Conservation (phyloP, 78 protist genomes). For the Acrasis kona region DNA sequence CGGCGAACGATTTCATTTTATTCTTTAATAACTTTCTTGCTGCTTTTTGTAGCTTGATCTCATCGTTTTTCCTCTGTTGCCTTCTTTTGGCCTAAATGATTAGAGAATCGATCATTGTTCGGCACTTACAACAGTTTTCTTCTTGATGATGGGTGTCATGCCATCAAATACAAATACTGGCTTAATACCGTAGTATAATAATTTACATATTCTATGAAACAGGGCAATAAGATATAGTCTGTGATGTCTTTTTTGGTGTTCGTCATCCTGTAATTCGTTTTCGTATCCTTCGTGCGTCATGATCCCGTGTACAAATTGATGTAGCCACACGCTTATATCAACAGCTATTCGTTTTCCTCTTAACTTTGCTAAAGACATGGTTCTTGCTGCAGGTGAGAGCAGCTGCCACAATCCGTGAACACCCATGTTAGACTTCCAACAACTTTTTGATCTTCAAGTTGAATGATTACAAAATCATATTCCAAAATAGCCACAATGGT, state of each 20-base stretch:
- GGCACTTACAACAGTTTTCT: neutral
- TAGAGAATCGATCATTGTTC: neutral
- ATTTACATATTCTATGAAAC: constrained; percentile 28
- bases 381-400: constrained; percentile 22
- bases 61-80: neutral
- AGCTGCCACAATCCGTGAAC: constrained; percentile 55
- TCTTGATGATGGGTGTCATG: constrained; percentile 28
- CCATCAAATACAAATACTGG: constrained; percentile 70
- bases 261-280: constrained; percentile 16
- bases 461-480: too few species aligned
- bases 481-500: too few species aligned
- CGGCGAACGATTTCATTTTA: neutral
- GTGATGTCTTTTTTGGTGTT: too few species aligned
- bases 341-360: constrained; percentile 22
- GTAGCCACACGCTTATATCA: constrained; percentile 57
- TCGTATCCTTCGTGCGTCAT: constrained; percentile 28
- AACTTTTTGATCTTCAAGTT: neutral
- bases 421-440: constrained; percentile 41
- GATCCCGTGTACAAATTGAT: constrained; percentile 36
- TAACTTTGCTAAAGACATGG: constrained; percentile 21
- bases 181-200: constrained; percentile 17
- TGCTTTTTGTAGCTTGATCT: neutral
- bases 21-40: neutral
- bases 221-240: constrained; percentile 56
- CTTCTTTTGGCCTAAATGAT: neutral